These are phyloP conservation scores for Berberis vulgaris DNA, from an alignment of 164 flowering plant species.

Conservation along the genomic window DNA sequence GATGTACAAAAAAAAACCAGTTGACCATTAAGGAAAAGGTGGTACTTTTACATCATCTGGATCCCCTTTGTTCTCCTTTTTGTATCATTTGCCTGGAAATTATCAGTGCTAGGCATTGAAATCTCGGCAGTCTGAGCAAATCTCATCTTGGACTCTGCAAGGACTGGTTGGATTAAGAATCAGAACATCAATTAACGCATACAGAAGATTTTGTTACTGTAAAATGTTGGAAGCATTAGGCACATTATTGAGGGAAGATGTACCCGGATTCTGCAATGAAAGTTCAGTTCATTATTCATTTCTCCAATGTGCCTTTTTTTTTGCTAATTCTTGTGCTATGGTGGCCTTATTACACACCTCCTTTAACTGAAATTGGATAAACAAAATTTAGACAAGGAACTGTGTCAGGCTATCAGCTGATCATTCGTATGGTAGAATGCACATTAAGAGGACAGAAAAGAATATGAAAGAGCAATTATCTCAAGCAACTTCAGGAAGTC, in stretches of 20 bases:
- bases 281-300: constrained; percentile 36
- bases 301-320: constrained; percentile 20
- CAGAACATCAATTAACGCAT: not conserved
- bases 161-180: constrained; percentile 12
- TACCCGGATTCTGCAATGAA: constrained; percentile 42
- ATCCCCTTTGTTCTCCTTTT: too few species aligned
- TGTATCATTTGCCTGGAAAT: too few species aligned
- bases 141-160: constrained; percentile 30
- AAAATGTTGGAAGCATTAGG: not conserved
- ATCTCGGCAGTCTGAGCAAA: constrained; percentile 16
- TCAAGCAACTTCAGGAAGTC: not conserved
- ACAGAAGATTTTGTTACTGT: not conserved
- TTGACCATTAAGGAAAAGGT: too few species aligned
- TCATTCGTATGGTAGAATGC: not conserved
- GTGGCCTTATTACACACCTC: constrained; percentile 36
- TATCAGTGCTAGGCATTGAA: too few species aligned
- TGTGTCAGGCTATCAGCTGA: not conserved
- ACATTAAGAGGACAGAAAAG: too few species aligned
- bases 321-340: constrained; percentile 34
- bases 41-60: too few species aligned
- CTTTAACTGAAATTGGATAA: constrained; percentile 22
- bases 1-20: too few species aligned
- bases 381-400: not conserved
- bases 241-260: not conserved
- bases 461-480: not conserved